Evolutionary conservation across 768 basidiomycete species (phyloP).

Genomic region (Baorangia bicolor): DNA sequence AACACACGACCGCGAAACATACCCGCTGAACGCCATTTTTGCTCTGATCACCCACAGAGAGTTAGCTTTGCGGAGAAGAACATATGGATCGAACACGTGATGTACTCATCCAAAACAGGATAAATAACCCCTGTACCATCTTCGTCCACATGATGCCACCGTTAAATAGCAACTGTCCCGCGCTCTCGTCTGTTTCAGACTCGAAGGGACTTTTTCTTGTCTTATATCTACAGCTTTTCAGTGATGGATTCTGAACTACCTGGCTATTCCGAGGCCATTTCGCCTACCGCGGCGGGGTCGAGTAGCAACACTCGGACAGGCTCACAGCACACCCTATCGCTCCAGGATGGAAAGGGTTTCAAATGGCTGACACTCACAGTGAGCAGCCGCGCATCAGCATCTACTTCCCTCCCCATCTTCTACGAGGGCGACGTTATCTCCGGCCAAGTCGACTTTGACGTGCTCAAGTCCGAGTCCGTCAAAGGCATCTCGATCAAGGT

Average conservation of each 20-base stretch:
- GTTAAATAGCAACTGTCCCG: neutral
- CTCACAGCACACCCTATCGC: slow-evolving; percentile 39
- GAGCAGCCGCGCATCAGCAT: slow-evolving; percentile 39
- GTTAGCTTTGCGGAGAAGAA: neutral
- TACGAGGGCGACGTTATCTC: slow-evolving; percentile 47
- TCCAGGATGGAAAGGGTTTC: slow-evolving; percentile 41
- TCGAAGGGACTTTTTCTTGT: too few species aligned
- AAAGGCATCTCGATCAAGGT: slow-evolving; percentile 50
- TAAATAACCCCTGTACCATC: slow-evolving; percentile 15
- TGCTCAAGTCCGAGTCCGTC: slow-evolving; percentile 47
- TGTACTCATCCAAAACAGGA: neutral
- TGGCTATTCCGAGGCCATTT: slow-evolving; percentile 13
- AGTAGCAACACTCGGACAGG: neutral
- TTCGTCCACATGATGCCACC: too few species aligned
- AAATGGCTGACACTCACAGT: slow-evolving; percentile 51
- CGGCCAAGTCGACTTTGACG: slow-evolving; percentile 51
- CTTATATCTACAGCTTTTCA: neutral
- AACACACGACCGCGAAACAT: neutral
- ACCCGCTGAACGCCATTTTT: slow-evolving; percentile 25
- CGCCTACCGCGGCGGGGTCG: neutral
- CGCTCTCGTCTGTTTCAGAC: neutral
- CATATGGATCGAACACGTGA: slow-evolving; percentile 12
- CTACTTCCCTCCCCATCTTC: slow-evolving; percentile 45
- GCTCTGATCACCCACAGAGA: neutral
- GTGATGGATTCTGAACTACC: slow-evolving; percentile 17